Evolutionary conservation across 2,329 filamentous ascomycete genomes (phyloP), one percentile per base, ranked within the genome.

Genomic region (Arthroderma sp.): DNA sequence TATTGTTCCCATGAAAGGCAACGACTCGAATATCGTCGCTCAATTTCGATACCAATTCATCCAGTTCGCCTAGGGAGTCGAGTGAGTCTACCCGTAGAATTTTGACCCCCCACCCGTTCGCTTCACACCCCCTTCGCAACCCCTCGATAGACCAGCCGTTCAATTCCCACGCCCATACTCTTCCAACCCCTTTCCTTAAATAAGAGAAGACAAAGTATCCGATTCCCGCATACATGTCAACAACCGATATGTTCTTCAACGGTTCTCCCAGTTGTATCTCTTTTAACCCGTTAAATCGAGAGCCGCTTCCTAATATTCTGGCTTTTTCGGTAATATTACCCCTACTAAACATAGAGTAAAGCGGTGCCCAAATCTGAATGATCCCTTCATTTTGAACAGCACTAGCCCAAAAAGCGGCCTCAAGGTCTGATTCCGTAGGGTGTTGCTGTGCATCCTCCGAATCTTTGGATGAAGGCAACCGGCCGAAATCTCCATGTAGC

Each of bases 131-230:
- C 52, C 84, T 76, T 28, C 79, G 72, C 57, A 96, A 62, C 0
- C 84, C 87, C 66, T 95, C 86, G 31, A 94, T 75, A 52, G 81
- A 87, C 81, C 88, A 84, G 0, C 82, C 81, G 60, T 94, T 95
- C 38, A 95, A 68, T 63, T 96, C 89, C 83, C 85, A 96, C 53
- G 86, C 85, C 36, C 91, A 68, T 1, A 95, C 81, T 40, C 74
- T 67, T 6, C 55, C 67, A 55, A 88, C 67, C 0, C 85, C 86
- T 11, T 81, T 74, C 47, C 69, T 72, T 5, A 80, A 74, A 63
- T 94, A 95, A 30, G 78, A 83, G 57, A 95, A 94, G 3, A 83
- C 77, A 63, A 96, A 95, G 64, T 95, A 95, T 4, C 89, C 89
- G 51, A 95, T 94, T 0, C 89, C 89, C 0, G 84, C 85, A 65